Evolutionary conservation across 192 early-diverging fungal genomes (phyloP), one percentile per base, ranked within the genome.

Genomic region (Rhizoclosmatium sp.): DNA sequence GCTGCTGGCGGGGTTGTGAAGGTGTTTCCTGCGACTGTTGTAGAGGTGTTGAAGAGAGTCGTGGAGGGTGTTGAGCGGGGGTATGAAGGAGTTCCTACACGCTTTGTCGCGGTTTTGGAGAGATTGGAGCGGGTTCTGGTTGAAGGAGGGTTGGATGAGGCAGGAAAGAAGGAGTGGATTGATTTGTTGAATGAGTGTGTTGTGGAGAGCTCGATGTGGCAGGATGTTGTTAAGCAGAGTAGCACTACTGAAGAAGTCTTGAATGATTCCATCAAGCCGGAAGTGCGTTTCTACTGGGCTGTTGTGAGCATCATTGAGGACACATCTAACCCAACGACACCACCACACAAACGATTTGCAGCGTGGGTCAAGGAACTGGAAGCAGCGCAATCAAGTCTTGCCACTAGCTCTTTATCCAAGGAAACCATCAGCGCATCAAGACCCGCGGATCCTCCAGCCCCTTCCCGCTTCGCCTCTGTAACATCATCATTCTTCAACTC

Each of bases 261-360:
- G 44, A 16, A 10, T 2, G 68, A 61, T 58, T 21, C 40, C 9
- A 23, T 40, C 10, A 41, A 10, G 31, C 48, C 58, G 3, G 45
- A 70, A 40, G 58, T 71, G 7, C 16, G 58, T 16, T 78, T 78
- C 59, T 78, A 71, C 46, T 78, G 69, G 68, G 69, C 68, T 5
- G 58, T 69, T 59, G 66, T 46, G 14, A 47, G 56, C 31, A 40
- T 78, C 12, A 54, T 78, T 41, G 59, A 78, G 46, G 77, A 78
- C 40, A 54, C 77, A n/a, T 19, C 45, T 10, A 65, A 65, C 23
- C 23, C 10, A 21, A 65, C 21, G 0, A 1, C 23, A 16, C 62
- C 41, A 16, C 31, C 40, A 41, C 45, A 40, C 66, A 68, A 4
- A 10, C 66, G 23, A n/a, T 68, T 68, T 41, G 47, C 14, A 10